Conservation (phyloP, 2,329 filamentous ascomycete species). For the Neurospora sp. region DNA sequence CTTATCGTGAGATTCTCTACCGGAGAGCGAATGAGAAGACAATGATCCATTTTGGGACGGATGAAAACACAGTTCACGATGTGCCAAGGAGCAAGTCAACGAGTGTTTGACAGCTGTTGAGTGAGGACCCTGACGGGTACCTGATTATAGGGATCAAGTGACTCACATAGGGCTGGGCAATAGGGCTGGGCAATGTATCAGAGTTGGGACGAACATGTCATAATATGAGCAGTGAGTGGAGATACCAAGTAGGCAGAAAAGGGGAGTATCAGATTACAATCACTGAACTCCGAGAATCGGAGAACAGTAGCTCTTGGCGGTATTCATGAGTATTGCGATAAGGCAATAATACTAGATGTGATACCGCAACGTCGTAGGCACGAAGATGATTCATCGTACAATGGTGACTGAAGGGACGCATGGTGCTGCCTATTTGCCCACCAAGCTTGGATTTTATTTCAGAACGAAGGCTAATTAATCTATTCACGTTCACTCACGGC, state of each 20-base stretch:
- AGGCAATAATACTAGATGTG: neutral
- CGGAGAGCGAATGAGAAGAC: neutral
- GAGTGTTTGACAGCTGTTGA: neutral
- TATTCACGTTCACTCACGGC: no score
- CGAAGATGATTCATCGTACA: neutral
- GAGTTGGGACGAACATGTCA: neutral
- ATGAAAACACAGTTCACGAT: neutral
- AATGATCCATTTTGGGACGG: neutral
- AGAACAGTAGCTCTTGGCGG: neutral
- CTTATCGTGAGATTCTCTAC: neutral
- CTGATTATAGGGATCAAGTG: neutral
- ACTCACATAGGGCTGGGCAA: neutral
- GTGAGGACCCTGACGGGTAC: neutral
- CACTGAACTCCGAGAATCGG: neutral
- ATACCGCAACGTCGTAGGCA: no score
- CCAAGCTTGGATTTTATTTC: no score
- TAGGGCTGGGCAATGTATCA: neutral
- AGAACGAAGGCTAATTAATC: no score
- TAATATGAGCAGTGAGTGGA: neutral
- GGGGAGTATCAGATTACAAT: neutral
- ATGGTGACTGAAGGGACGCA: neutral
- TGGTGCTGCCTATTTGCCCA: no score
- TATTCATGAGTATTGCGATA: neutral
- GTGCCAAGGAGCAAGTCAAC: neutral
- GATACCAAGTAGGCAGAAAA: neutral